Base-by-base conservation (phyloP, 495 filamentous ascomycete genomes). In the Xylaria bambusicola region DNA sequence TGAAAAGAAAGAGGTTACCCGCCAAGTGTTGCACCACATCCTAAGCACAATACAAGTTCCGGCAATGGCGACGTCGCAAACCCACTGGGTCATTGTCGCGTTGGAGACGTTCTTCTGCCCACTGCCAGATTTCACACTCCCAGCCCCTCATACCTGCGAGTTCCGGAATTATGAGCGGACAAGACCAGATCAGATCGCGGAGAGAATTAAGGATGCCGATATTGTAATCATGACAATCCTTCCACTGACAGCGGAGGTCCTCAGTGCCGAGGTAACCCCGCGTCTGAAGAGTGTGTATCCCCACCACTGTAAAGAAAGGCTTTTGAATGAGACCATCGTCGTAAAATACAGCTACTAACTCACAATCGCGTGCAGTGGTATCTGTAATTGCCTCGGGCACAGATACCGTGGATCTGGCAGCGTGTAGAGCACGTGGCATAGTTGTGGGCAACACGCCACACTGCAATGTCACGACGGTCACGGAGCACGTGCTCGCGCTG, bases 401-500 rank as follows among this genome's bases (percentile, higher is more conserved):
- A 10, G 81, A 84, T 59, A 66, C 66, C n/a, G 72, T 84, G 18
- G 80, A 84, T 53, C 68, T 77, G 7, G 70, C 64, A 0, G 80
- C 79, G 0, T 78, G 76, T 49, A 61, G 58, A 18, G 72, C 70
- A 9, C 71, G 76, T 3, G 76, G 77, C 1, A 71, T 85, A 48
- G 60, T 65, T 0, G 77, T 85, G 0, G 68, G 66, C 46, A 79
- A 82, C 66, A 75, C 74, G 1, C 81, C 81, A 12, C 71, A 71
- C 10, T 75, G 77, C 27, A 84, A 82, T 52, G 71, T 78, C 9
- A 77, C 77, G 18, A 69, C 72, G 10, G 82, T 85, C 2, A 76
- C 73, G n/a, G 82, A 85, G 62, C 81, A 85, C 68, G 77, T 76
- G 0, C 68, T 85, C 15, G 75, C 74, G 21, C 62, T 84, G 48